A percentile compares a stretch with the other conserved stretches of the same genome.
Conservation (phyloP, 176 grass and related monocot genomes). For the Avena atlantica region DNA sequence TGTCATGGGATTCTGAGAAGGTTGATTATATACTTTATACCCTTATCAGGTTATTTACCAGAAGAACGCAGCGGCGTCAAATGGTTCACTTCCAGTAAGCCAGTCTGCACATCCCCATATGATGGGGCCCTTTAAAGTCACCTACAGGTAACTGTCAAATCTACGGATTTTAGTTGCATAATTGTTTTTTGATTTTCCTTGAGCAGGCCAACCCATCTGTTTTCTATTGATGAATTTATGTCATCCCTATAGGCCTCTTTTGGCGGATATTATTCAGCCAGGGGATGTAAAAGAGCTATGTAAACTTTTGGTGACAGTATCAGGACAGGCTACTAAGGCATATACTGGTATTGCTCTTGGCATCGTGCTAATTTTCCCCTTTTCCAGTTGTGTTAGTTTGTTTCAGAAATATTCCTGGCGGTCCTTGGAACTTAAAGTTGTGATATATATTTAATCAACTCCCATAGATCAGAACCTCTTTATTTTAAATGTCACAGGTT, state of each 20-base stretch:
- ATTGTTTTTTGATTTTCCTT: constrained; percentile 18
- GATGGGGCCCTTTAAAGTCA: constrained; percentile 73
- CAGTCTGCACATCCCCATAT: constrained; percentile 55
- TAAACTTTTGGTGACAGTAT: constrained; percentile 79
- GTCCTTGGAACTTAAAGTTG: constrained; percentile 22
- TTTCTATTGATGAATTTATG: constrained; percentile 45
- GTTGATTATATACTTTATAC: constrained; percentile 25
- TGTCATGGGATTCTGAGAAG: constrained; percentile 25
- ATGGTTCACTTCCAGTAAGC: constrained; percentile 54
- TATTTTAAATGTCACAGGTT: constrained; percentile 17
- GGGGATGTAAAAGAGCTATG: constrained; percentile 88
- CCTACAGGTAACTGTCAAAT: constrained; percentile 75
- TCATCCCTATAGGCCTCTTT: constrained; percentile 76
- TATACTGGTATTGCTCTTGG: constrained; percentile 60
- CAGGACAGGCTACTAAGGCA: constrained; percentile 70
- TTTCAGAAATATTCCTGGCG: constrained; percentile 21
- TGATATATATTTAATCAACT: constrained; percentile 30
- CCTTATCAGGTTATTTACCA: constrained; percentile 56
- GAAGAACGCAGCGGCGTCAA: constrained; percentile 52
- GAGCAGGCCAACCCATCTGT: constrained; percentile 32
- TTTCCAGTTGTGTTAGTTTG: constrained; percentile 25
- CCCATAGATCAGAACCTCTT: constrained; percentile 27
- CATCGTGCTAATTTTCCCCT: constrained; percentile 23
- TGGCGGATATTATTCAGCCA: constrained; percentile 84
- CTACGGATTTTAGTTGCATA: neutral